Evolutionary conservation across 345 rosid genomes (phyloP).

Genomic region (Citropsis articulata): DNA sequence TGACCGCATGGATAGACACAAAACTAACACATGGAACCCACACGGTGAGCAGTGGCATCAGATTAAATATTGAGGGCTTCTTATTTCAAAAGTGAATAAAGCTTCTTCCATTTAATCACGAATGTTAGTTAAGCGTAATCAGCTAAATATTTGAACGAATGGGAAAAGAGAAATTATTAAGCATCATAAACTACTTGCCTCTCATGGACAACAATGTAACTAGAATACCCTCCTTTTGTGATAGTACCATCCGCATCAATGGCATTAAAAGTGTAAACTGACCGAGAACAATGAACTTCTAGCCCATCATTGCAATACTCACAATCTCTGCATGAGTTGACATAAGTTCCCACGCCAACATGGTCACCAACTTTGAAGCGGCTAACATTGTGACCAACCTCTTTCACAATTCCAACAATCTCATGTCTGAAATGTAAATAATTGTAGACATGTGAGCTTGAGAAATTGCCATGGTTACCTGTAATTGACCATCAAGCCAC

Average conservation of each 20-base stretch:
- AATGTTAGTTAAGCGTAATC: background rate
- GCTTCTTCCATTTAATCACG: background rate
- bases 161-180: background rate
- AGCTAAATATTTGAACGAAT: background rate
- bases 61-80: background rate
- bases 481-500: slow-evolving; percentile 1
- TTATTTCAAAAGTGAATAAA: background rate
- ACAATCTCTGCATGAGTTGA: slow-evolving; percentile 78
- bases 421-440: slow-evolving; percentile 56
- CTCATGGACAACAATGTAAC: slow-evolving; percentile 67
- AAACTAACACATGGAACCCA: background rate
- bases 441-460: slow-evolving; percentile 10
- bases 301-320: slow-evolving; percentile 53
- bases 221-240: slow-evolving; percentile 90
- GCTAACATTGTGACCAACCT: slow-evolving; percentile 69
- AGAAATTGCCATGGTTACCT: background rate
- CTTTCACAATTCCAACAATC: slow-evolving; percentile 75
- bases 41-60: background rate
- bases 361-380: slow-evolving; percentile 72
- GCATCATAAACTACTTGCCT: slow-evolving; percentile 35
- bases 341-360: slow-evolving; percentile 90
- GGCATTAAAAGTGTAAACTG: slow-evolving; percentile 59
- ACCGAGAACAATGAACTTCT: slow-evolving; percentile 56
- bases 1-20: background rate
- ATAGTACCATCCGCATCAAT: slow-evolving; percentile 69